Percentiles rank a stretch among this genome's conserved stretches.
Evolutionary conservation across 2,329 filamentous ascomycete species (phyloP).

Genomic region (Alternaria hordeiaustralica): DNA sequence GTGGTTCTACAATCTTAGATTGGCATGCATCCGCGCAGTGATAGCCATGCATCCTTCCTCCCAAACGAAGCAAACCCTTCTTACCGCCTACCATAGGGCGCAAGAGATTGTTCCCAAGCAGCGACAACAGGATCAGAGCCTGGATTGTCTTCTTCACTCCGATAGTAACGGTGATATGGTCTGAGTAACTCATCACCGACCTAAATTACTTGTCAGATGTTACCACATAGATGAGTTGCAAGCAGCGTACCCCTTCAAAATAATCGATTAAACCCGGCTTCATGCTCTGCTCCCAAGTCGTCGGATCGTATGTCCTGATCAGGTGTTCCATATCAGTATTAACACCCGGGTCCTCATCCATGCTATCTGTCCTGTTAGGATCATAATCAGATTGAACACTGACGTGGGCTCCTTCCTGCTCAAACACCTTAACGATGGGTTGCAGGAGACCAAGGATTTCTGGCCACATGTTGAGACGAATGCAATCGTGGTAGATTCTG

Average conservation of each 20-base stretch:
- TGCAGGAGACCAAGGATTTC: background rate
- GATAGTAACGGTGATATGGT: background rate
- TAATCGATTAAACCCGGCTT: background rate
- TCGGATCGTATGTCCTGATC: background rate
- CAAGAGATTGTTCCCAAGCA: background rate
- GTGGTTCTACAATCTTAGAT: no score
- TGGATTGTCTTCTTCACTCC: background rate
- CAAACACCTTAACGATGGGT: background rate
- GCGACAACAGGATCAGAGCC: background rate
- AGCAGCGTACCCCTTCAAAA: accelerated
- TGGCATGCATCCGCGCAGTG: accelerated
- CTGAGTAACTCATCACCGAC: background rate
- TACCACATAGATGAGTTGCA: background rate
- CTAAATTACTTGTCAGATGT: background rate
- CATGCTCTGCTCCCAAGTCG: background rate
- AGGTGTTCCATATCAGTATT: background rate
- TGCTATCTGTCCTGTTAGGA: accelerated
- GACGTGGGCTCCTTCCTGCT: background rate
- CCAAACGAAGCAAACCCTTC: background rate
- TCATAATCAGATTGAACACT: background rate
- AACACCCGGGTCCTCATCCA: background rate
- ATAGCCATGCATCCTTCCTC: background rate
- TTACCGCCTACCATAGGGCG: background rate
- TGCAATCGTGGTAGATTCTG: background rate
- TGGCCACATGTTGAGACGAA: background rate